phyloP scores from a whole-genome alignment of 495 filamentous ascomycete genomes.

The Geopyxis carbonaria region DNA sequence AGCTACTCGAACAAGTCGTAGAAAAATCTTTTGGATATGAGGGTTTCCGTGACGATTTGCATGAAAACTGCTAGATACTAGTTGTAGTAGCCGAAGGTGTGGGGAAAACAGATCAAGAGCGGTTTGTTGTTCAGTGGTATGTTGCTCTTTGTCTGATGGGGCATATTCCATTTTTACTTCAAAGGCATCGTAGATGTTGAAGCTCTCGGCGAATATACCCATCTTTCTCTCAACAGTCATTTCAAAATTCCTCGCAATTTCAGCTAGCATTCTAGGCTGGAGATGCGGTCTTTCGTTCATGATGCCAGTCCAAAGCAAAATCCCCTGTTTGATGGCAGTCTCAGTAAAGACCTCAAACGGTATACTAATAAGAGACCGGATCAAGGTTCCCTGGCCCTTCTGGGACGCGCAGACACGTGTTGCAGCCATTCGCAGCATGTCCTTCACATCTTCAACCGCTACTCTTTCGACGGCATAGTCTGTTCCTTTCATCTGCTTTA shows the following conservation, averaged over 20 bases:
- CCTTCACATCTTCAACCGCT: slow-evolving; percentile 56
- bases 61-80: slow-evolving; percentile 85
- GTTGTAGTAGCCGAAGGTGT: slow-evolving; percentile 70
- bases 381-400: slow-evolving; percentile 53
- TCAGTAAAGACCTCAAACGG: slow-evolving; percentile 87
- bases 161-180: slow-evolving; percentile 82
- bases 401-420: slow-evolving; percentile 62
- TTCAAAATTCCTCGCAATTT: slow-evolving; percentile 80
- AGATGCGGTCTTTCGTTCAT: slow-evolving; percentile 89
- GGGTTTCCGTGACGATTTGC: slow-evolving; percentile 65
- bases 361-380: slow-evolving; percentile 71
- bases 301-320: slow-evolving; percentile 88
- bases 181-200: slow-evolving; percentile 77
- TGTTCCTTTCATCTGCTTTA: slow-evolving; percentile 51
- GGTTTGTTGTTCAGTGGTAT: slow-evolving; percentile 54
- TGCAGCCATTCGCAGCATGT: slow-evolving; percentile 65
- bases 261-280: slow-evolving; percentile 63
- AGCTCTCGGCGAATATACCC: slow-evolving; percentile 62
- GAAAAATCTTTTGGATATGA: slow-evolving; percentile 62
- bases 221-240: slow-evolving; percentile 50
- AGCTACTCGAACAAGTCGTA: slow-evolving; percentile 59
- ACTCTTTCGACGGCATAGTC: slow-evolving; percentile 46
- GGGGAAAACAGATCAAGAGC: slow-evolving; percentile 68
- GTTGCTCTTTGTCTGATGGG: slow-evolving; percentile 64
- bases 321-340: slow-evolving; percentile 83